Evolutionary conservation across 2,329 filamentous ascomycete species (phyloP).

Genomic region (Blastomyces parvus): DNA sequence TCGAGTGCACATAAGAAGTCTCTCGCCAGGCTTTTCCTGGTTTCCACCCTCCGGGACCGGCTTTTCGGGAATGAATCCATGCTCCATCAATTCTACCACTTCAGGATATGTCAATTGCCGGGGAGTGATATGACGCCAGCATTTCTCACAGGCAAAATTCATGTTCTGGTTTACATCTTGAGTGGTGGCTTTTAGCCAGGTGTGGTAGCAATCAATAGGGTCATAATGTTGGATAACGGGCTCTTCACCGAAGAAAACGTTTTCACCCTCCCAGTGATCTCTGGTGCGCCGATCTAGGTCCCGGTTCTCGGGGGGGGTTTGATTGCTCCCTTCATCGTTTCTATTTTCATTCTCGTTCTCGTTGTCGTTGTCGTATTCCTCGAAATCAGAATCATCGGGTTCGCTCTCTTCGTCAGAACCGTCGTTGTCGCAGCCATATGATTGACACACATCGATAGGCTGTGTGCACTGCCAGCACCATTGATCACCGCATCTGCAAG

Average conservation of each 20-base stretch:
- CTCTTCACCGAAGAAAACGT: constrained; percentile 34
- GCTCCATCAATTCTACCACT: constrained; percentile 9
- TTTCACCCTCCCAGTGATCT: constrained; percentile 14
- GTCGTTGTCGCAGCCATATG: constrained; percentile 13
- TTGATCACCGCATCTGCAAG: constrained; percentile 42
- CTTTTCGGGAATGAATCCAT: constrained; percentile 9
- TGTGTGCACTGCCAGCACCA: constrained; percentile 42
- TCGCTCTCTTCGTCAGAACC: constrained; percentile 16
- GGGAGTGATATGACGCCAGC: constrained; percentile 13
- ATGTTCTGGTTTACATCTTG: not conserved
- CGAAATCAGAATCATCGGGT: constrained; percentile 14
- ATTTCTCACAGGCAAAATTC: constrained; percentile 12
- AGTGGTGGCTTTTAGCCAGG: constrained; percentile 5
- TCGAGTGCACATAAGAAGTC: not conserved
- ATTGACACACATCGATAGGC: constrained; percentile 26
- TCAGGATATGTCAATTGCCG: constrained; percentile 5
- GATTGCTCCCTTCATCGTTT: constrained; percentile 3
- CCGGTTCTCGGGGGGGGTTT: constrained; percentile 11
- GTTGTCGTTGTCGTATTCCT: constrained; percentile 9
- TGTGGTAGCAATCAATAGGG: constrained; percentile 10
- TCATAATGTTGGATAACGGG: constrained; percentile 12
- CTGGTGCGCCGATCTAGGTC: constrained; percentile 15
- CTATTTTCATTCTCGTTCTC: constrained; percentile 6
- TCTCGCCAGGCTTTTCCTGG: not conserved
- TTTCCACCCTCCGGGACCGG: not conserved